A percentile compares a stretch with the other conserved stretches of the same genome.
These are phyloP conservation scores for Coelastrella sp. DNA, from an alignment of 139 green algal genomes.

Conservation along the genomic window DNA sequence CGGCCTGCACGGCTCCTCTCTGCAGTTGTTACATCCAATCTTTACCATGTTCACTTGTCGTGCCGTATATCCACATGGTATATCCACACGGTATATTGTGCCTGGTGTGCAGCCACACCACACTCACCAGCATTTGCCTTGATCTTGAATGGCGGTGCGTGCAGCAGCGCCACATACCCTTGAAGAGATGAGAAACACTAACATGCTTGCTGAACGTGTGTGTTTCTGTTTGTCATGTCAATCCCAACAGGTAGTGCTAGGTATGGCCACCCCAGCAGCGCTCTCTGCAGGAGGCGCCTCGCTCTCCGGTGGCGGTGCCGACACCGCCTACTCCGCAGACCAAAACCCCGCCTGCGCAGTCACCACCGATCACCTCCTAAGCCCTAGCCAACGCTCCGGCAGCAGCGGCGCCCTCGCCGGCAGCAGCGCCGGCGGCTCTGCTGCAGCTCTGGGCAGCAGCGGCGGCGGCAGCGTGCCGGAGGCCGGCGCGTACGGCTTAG, in stretches of 20 bases:
- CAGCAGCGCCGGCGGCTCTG: slow-evolving; percentile 11
- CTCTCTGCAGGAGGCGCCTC: neutral
- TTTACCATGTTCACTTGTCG: no score
- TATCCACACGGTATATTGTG: no score
- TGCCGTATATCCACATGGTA: no score
- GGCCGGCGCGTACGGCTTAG: neutral
- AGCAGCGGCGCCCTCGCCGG: neutral
- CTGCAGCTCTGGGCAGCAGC: slow-evolving; percentile 5
- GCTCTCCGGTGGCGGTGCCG: neutral
- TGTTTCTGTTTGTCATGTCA: neutral
- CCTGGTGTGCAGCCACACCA: no score
- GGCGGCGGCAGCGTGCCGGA: neutral
- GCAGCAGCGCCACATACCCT: no score
- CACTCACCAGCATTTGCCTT: no score
- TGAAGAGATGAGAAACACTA: neutral
- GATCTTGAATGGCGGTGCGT: no score
- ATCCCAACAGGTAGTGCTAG: slow-evolving; percentile 24
- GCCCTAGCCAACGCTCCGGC: neutral
- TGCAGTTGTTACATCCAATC: no score
- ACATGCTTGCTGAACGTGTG: neutral
- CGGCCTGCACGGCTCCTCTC: no score
- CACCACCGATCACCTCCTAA: neutral
- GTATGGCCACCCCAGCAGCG: neutral
- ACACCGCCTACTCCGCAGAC: slow-evolving; percentile 21
- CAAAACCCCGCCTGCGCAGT: neutral